A percentile compares a stretch with the other conserved stretches of the same genome.
These are phyloP conservation scores for Periglandula ipomoeae DNA, from an alignment of 2,329 filamentous ascomycete species.

Conservation along the genomic window DNA sequence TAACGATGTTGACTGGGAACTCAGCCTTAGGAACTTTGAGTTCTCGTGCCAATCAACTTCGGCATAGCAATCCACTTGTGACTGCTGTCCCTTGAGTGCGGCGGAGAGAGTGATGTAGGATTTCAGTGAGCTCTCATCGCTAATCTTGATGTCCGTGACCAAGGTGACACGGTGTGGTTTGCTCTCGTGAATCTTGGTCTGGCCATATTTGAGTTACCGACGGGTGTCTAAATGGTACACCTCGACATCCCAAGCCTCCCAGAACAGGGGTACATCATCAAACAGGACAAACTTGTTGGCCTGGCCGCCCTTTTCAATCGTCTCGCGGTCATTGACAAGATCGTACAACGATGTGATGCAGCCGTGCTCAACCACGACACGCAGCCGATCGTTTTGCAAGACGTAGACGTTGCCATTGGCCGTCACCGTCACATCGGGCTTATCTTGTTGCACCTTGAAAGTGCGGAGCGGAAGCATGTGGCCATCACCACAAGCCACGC, in stretches of 20 bases:
- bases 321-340: conserved; percentile 60
- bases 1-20: conserved; percentile 85
- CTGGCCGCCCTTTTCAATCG: conserved; percentile 64
- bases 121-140: conserved; percentile 74
- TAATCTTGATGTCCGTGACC: conserved; percentile 78
- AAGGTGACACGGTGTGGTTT: conserved; percentile 72
- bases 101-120: conserved; percentile 76
- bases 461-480: conserved; percentile 40
- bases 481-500: conserved; percentile 48
- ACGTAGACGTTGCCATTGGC: conserved; percentile 57
- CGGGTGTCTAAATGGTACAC: conserved; percentile 88
- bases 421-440: conserved; percentile 41
- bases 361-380: conserved; percentile 63
- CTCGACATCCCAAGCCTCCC: conserved; percentile 97
- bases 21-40: conserved; percentile 99
- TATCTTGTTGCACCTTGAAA: conserved; percentile 35
- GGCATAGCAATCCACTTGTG: conserved; percentile 67
- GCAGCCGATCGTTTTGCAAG: conserved; percentile 68
- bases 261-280: conserved; percentile 94
- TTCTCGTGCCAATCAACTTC: conserved; percentile 96
- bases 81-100: conserved; percentile 46
- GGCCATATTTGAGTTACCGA: conserved; percentile 59
- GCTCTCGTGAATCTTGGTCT: conserved; percentile 62
- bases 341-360: conserved; percentile 81
- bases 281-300: conserved; percentile 91